Evolutionary conservation across 2,329 filamentous ascomycete genomes (phyloP), one percentile per base, ranked within the genome.

Genomic region (Aspergillus chevalieri): DNA sequence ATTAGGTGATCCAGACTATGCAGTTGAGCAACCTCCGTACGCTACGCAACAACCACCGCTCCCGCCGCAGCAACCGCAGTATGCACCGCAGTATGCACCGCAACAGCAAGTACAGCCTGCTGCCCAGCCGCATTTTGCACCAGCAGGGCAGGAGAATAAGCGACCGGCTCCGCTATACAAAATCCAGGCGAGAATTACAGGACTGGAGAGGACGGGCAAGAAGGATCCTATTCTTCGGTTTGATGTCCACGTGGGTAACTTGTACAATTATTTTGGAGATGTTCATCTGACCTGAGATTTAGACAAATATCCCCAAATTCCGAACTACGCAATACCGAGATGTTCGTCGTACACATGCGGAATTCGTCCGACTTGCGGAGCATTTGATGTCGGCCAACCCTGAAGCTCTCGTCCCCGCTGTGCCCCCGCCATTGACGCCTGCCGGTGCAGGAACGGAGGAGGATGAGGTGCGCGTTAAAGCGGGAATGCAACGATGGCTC

Each of bases 241-340:
- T 66, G 93, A 98, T 72, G 89, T 97, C 55, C 89, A 98, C 72
- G 93, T 97, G 84, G 66, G 85, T 66, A 46, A 45, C 46, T 44
- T 9, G 9, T 4, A 42, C n/a, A 12, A 10, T 5, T 24, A 22
- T 10, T 22, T 34, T 33, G 14, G 15, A 14, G 9, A 30, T 52
- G 34, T 4, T 28, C 48, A 48, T 28, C 47, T 28, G 15, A 43
- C 44, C 26, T 14, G 22, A 39, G 15, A 39, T 43, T 21, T 52
- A 98, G 93, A 98, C 93, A 57, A 98, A 98, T 72, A 86, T 98
- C n/a, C 91, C 92, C 47, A 92, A 92, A 60, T 98, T 96, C 71
- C 84, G 93, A 61, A 98, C 93, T 0, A 98, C 93, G 4, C 93
- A 98, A 69, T 98, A 96, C 74, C 90, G 93, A 65, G 93, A 98